These are phyloP conservation scores for Myotisia sp. DNA, from an alignment of 2,329 filamentous ascomycete genomes.

Conservation along the genomic window DNA sequence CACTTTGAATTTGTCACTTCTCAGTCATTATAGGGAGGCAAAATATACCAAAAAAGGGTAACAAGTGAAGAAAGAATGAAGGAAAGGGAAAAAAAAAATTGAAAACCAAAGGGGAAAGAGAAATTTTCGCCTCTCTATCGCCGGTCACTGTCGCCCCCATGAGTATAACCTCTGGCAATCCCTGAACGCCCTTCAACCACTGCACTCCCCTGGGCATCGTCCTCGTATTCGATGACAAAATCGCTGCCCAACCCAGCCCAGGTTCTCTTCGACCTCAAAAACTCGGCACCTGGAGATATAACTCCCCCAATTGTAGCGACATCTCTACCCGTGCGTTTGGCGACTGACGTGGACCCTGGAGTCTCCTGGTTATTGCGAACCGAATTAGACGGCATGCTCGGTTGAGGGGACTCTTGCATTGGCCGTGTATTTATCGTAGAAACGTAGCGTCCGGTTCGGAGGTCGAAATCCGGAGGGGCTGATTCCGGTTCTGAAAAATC, in stretches of 20 bases:
- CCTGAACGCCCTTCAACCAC: constrained; percentile 80
- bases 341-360: constrained; percentile 39
- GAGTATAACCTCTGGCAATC: constrained; percentile 74
- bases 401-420: constrained; percentile 28
- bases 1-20: too few species aligned
- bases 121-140: constrained; percentile 12
- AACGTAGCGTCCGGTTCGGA: constrained; percentile 73
- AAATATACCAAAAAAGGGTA: too few species aligned
- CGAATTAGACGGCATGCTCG: constrained; percentile 11
- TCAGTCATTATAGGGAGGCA: too few species aligned
- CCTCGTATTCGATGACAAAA: constrained; percentile 49
- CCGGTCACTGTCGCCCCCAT: constrained; percentile 43
- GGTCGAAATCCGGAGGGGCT: constrained; percentile 73
- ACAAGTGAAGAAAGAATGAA: too few species aligned
- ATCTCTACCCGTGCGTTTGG: constrained; percentile 53
- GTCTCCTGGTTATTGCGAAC: constrained; percentile 3
- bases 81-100: too few species aligned
- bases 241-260: constrained; percentile 90
- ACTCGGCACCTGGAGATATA: constrained; percentile 84
- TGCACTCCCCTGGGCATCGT: constrained; percentile 28
- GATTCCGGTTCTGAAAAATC: constrained; percentile 57
- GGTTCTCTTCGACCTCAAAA: constrained; percentile 62
- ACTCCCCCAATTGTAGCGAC: constrained; percentile 70
- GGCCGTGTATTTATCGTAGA: constrained; percentile 55
- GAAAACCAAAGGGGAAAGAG: too few species aligned